Percentiles rank a stretch among this genome's conserved stretches.
These are phyloP conservation scores for Ramichloridium luteum DNA, from an alignment of 2,329 filamentous ascomycete genomes.

Conservation along the genomic window DNA sequence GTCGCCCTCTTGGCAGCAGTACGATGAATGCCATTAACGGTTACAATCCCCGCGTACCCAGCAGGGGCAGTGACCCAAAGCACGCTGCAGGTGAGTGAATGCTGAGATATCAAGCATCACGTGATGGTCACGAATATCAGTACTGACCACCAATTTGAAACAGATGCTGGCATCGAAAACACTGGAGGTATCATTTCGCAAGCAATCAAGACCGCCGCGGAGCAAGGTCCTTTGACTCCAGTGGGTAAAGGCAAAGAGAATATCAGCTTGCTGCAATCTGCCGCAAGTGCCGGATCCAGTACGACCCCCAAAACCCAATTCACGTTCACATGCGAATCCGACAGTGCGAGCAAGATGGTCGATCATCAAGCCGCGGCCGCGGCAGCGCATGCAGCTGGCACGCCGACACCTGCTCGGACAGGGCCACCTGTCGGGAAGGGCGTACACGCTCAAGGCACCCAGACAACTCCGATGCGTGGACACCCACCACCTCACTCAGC, in stretches of 20 bases:
- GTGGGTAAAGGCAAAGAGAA: constrained; percentile 58
- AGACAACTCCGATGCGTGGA: constrained; percentile 18
- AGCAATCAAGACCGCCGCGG: constrained; percentile 80
- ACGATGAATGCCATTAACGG: constrained; percentile 31
- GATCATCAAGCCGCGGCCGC: constrained; percentile 18
- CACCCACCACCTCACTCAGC: constrained; percentile 7
- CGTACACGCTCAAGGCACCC: constrained; percentile 17
- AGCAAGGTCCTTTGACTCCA: constrained; percentile 44
- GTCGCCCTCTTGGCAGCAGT: constrained; percentile 32
- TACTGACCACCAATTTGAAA: constrained; percentile 16
- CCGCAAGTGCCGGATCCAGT: constrained; percentile 36
- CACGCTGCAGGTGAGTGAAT: constrained; percentile 16
- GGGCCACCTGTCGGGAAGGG: constrained; percentile 7
- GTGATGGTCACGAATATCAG: too few relatives aligned
- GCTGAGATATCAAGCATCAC: too few relatives aligned
- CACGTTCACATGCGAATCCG: constrained; percentile 90
- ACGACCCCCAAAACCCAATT: constrained; percentile 70
- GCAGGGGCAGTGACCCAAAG: constrained; percentile 11
- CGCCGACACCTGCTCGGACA: constrained; percentile 10
- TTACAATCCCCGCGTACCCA: constrained; percentile 20
- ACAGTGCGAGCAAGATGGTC: constrained; percentile 65
- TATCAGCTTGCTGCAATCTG: constrained; percentile 63
- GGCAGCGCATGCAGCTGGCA: constrained; percentile 10
- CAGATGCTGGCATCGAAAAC: constrained; percentile 35
- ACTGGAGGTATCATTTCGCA: constrained; percentile 69